phyloP scores from a whole-genome alignment of 169 alveolate genomes.

The Plasmodium cynomolgi region DNA sequence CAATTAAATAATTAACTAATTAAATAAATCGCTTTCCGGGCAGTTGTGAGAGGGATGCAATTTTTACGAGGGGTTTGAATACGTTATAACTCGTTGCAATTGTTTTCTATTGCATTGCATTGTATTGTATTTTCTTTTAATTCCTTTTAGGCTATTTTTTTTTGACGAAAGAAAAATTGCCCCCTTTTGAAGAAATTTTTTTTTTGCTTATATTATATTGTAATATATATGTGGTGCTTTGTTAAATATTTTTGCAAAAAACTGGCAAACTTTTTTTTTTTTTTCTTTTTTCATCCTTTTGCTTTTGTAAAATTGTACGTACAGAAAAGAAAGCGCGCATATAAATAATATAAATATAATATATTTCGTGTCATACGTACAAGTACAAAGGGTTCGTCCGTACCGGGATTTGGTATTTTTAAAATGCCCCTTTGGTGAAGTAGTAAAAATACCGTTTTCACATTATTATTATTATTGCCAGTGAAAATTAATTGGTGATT shows the following conservation, averaged over 20 bases:
- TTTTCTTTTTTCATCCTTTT: too few relatives aligned
- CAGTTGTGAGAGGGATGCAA: neutral
- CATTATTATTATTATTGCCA: too few relatives aligned
- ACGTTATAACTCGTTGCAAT: neutral
- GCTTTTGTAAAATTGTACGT: neutral
- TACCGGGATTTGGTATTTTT: neutral
- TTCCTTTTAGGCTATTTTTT: too few relatives aligned
- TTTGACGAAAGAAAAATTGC: too few relatives aligned
- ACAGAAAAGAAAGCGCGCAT: neutral
- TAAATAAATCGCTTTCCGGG: neutral
- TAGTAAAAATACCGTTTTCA: neutral
- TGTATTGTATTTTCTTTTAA: neutral
- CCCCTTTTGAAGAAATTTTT: too few relatives aligned
- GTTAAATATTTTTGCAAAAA: neutral
- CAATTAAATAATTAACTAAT: too few relatives aligned
- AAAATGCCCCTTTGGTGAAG: neutral
- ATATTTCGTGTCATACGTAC: neutral
- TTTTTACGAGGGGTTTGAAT: too few relatives aligned
- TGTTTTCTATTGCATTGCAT: too few relatives aligned
- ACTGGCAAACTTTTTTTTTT: neutral
- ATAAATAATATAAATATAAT: too few relatives aligned
- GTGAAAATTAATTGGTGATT: neutral
- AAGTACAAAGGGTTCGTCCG: too few relatives aligned
- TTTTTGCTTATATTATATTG: too few relatives aligned
- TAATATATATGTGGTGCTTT: neutral